Base-by-base conservation (phyloP, 305 asterid species). In the Stenogyne calaminthoides region DNA sequence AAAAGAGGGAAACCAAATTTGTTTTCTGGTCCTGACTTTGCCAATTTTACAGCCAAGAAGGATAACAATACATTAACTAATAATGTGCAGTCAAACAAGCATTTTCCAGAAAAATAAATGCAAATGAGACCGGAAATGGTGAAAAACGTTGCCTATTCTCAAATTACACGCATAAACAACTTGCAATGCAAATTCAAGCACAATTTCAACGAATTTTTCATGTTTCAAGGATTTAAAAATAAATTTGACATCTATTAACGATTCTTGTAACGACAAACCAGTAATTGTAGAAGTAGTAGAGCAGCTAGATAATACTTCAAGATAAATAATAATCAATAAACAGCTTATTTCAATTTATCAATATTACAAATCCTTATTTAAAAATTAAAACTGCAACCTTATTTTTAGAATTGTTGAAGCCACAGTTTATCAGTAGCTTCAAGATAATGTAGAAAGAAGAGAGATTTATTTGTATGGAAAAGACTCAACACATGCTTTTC, bases 261-360 rank as follows among this genome's bases (percentile, higher is more conserved):
- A 72, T n/a, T 36, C 14, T 20, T 37, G 40, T 47, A 39, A 37
- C 18, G 32, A 39, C 20, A 27, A 49, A 62, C 15, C 47, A 55
- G 11, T 5, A 18, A 32, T 37, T 16, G 3, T 18, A 47, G 19
- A 66, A 58, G 56, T 12, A 47, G 40, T 32, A 4, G 5, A 32
- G n/a, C 34, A 19, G 58, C 51, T 49, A 34, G 61, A 32, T 36
- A 37, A 54, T 64, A 51, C 58, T 44, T 54, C 11, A 19, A 18
- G 42, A 51, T 68, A 11, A 6, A 52, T 69, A 6, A 52, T 69
- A n/a, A 16, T 49, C 73, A 69, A 54, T 59, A 67, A 52, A 67
- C 62, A 32, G 49, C n/a, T 9, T 7, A 8, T 39, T 19, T 3
- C 15, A 37, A 62, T 19, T 40, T 61, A 36, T 39, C 55, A 42